phyloP scores from a whole-genome alignment of 2,329 filamentous ascomycete genomes.

The Sporothrix schenckii region DNA sequence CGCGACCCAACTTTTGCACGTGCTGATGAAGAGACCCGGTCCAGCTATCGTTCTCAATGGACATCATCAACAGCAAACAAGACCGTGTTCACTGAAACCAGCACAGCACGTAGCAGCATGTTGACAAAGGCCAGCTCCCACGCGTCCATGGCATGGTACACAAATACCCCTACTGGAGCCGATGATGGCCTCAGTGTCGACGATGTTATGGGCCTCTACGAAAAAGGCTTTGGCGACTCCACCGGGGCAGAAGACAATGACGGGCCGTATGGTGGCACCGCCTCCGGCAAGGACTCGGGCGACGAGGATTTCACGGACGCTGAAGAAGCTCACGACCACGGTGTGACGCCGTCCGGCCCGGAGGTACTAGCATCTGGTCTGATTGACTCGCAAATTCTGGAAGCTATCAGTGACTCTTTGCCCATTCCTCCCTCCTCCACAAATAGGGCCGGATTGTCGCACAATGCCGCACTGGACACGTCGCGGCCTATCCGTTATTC shows the following conservation, averaged over 20 bases:
- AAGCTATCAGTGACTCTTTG: slow-evolving; percentile 47
- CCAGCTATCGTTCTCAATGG: slow-evolving; percentile 60
- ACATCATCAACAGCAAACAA: slow-evolving; percentile 62
- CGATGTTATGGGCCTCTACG: slow-evolving; percentile 72
- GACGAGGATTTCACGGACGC: slow-evolving; percentile 41
- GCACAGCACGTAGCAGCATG: slow-evolving; percentile 83
- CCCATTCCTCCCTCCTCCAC: slow-evolving; percentile 38
- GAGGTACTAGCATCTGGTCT: slow-evolving; percentile 44
- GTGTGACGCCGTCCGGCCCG: background rate
- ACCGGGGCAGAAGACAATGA: slow-evolving; percentile 50
- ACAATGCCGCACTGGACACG: slow-evolving; percentile 38
- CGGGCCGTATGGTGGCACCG: slow-evolving; percentile 36
- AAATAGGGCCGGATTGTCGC: slow-evolving; percentile 27
- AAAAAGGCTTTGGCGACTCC: slow-evolving; percentile 62
- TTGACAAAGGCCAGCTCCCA: slow-evolving; percentile 77
- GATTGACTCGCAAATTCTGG: slow-evolving; percentile 46
- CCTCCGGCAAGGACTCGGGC: slow-evolving; percentile 41
- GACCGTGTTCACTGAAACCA: slow-evolving; percentile 48
- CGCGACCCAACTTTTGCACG: slow-evolving; percentile 50
- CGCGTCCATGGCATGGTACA: slow-evolving; percentile 58
- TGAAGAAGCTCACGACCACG: slow-evolving; percentile 36
- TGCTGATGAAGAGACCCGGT: slow-evolving; percentile 56
- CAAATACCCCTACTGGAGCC: slow-evolving; percentile 43
- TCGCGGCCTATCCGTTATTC: slow-evolving; percentile 46
- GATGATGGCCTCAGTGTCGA: slow-evolving; percentile 65